phyloP scores from a whole-genome alignment of 2,329 filamentous ascomycete species.

The Aspergillus aculeatus region DNA sequence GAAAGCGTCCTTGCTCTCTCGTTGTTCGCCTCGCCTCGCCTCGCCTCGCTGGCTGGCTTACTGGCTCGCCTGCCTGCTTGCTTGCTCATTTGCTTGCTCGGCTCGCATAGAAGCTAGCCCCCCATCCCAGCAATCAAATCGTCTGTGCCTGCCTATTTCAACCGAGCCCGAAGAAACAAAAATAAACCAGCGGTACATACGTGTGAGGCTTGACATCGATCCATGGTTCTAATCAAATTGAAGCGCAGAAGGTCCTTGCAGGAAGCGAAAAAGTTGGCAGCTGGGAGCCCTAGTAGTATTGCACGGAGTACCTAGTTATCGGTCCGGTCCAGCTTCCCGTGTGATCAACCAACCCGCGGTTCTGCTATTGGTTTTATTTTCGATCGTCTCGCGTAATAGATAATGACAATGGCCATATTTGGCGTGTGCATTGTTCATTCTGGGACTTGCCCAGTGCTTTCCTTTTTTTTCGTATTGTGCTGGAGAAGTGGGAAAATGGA shows the following conservation, averaged over 20 bases:
- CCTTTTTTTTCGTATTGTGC: background rate
- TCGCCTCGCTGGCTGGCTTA: too few relatives aligned
- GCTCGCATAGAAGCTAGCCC: background rate
- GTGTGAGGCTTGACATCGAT: background rate
- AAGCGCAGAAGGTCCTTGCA: background rate
- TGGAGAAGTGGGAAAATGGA: background rate
- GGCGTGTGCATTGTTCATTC: background rate
- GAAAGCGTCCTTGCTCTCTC: background rate
- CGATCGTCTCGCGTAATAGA: background rate
- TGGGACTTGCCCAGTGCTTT: background rate
- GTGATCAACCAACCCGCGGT: background rate
- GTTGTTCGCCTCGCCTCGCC: background rate
- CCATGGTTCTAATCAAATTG: background rate
- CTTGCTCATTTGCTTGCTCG: background rate
- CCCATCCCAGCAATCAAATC: background rate
- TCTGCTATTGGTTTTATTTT: background rate
- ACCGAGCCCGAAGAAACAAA: background rate
- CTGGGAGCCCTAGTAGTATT: background rate
- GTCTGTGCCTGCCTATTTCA: background rate
- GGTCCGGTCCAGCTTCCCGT: background rate
- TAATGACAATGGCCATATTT: background rate
- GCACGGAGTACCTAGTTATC: background rate
- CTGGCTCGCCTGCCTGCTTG: background rate
- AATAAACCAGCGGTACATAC: background rate
- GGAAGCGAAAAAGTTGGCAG: background rate